Base-by-base conservation (phyloP, 2,329 filamentous ascomycete genomes). In the Mycosphaerella arachidis region DNA sequence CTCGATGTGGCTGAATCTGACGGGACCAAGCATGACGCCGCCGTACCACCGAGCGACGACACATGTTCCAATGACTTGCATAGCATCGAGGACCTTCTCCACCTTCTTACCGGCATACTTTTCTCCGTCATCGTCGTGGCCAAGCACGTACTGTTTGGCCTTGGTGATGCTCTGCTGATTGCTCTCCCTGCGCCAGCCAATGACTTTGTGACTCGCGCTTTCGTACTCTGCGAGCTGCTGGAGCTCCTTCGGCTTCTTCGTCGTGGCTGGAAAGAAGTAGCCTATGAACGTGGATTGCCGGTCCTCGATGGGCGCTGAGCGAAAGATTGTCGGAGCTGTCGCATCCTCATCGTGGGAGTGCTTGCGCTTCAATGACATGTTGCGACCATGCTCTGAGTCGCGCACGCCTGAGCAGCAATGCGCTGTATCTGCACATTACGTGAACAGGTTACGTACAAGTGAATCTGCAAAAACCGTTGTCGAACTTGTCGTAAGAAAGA, bases 31-130 rank as follows among this genome's bases (percentile, higher is more conserved):
- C 57, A 61, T 45, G 8, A 52, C 51, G 0, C 82, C 82, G 2
- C 82, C 81, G 63, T 81, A 84, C 81, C 81, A 84, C 16, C 82
- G 67, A 40, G 80, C 82, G 8, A 84, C 82, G 5, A 83, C 78
- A 24, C 82, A 73, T 1, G 73, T 69, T 24, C 82, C 82, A 48
- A 73, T 71, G 13, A 77, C 76, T 18, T 76, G 69, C 63, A 76
- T 73, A 10, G 77, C 74, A 27, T 74, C 72, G 12, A 84, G 74
- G 24, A 82, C 74, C 57, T 76, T 75, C 66, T 78, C 73, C 3
- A 84, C 71, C 27, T 75, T 75, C 58, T 75, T 77, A 4, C 80
- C 82, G 0, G 76, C 81, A 69, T 80, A 79, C 55, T 76, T 78
- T 67, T 84, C 82, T 13, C 81, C 82, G 62, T 84, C 81, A 59